Percentiles rank a stretch among this genome's conserved stretches.
These are phyloP conservation scores for Exophiala sp. DNA, from an alignment of 2,329 filamentous ascomycete genomes.

Conservation along the genomic window DNA sequence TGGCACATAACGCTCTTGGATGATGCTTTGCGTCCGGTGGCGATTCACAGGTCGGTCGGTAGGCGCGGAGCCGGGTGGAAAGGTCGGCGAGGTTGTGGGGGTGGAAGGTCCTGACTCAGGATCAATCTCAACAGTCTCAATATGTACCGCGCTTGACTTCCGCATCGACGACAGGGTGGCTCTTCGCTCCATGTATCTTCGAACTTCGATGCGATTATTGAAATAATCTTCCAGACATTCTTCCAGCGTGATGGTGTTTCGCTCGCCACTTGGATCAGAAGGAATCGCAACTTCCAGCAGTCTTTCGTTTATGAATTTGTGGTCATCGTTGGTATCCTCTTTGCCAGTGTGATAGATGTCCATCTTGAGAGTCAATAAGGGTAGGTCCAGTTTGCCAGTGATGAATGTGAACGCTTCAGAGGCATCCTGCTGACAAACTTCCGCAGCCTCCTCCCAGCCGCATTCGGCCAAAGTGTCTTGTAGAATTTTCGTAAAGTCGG, in stretches of 20 bases:
- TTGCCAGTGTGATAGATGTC: conserved; percentile 91
- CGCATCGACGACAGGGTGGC: conserved; percentile 52
- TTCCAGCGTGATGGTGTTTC: conserved; percentile 72
- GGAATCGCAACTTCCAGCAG: conserved; percentile 89
- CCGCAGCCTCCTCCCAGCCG: conserved; percentile 79
- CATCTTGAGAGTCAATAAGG: conserved; percentile 84
- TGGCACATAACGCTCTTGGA: conserved; percentile 44
- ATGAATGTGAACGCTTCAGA: conserved; percentile 96
- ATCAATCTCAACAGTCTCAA: conserved; percentile 43
- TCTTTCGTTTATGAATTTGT: conserved; percentile 90
- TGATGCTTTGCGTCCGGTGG: conserved; percentile 40
- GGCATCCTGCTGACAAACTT: conserved; percentile 83
- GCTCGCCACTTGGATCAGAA: conserved; percentile 54
- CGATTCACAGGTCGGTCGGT: conserved; percentile 25
- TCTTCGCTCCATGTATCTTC: conserved; percentile 65
- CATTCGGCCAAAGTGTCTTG: conserved; percentile 79
- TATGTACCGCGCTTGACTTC: conserved; percentile 38
- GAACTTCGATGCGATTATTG: conserved; percentile 88
- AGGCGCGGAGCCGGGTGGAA: conserved; percentile 30
- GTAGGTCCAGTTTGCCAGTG: conserved; percentile 81
- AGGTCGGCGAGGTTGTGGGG: conserved; percentile 32
- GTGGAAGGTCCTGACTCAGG: conserved; percentile 29
- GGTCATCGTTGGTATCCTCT: conserved; percentile 77
- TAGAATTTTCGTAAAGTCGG: conserved; percentile 80
- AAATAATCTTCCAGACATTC: conserved; percentile 93